A percentile compares a stretch with the other conserved stretches of the same genome.
phyloP scores from a whole-genome alignment of 805 yeast genomes.

The Candida succiphila region DNA sequence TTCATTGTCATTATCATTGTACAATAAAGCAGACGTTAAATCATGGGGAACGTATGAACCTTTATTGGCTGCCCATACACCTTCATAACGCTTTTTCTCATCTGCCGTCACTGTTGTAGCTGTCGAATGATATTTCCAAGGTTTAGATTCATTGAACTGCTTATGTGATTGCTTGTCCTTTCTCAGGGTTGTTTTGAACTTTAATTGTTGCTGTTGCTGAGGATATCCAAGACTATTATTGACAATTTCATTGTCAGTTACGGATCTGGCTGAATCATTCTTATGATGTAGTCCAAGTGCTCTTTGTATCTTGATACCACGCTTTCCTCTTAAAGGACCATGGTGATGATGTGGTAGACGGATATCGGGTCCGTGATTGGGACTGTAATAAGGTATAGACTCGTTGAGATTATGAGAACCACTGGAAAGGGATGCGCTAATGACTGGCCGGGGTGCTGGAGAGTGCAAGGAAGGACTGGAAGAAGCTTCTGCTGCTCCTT shows the following conservation, averaged over 20 bases:
- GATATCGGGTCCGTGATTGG: slow-evolving; percentile 6
- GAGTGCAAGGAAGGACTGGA: no score
- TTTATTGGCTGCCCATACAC: slow-evolving; percentile 85
- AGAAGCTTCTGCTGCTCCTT: no score
- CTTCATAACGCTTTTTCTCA: slow-evolving; percentile 86
- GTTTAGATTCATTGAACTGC: slow-evolving; percentile 76
- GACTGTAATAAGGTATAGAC: slow-evolving; percentile 6
- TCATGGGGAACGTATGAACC: slow-evolving; percentile 39
- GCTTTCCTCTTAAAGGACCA: slow-evolving; percentile 13
- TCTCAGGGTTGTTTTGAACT: slow-evolving; percentile 43
- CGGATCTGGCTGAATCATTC: background rate
- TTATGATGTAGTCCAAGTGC: slow-evolving; percentile 9
- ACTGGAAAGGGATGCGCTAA: no score
- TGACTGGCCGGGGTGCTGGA: no score
- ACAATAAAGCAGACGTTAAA: background rate
- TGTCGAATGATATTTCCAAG: slow-evolving; percentile 83
- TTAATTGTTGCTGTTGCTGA: slow-evolving; percentile 19
- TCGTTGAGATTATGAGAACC: no score
- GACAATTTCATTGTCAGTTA: background rate
- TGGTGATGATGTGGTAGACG: slow-evolving; percentile 13
- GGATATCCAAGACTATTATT: background rate
- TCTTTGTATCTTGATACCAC: slow-evolving; percentile 11
- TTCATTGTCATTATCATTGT: background rate
- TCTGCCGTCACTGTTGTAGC: slow-evolving; percentile 36
- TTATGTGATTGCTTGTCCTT: slow-evolving; percentile 30